Conservation (phyloP, 2,329 filamentous ascomycete species). For the Xylariales sp. region DNA sequence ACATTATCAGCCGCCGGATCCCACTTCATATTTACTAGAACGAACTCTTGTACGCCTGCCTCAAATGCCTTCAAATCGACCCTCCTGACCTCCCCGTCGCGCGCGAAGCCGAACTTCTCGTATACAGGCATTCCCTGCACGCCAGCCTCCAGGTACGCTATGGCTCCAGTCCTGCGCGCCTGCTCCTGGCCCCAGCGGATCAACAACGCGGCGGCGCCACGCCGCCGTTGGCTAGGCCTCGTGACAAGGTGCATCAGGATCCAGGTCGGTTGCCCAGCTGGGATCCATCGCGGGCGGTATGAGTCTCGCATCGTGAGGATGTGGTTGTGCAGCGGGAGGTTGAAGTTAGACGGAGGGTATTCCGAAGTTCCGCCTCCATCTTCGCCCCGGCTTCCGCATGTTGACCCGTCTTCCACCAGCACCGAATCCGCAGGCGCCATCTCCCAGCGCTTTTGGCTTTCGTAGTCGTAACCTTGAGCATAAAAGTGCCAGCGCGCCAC, state of each 20-base stretch:
- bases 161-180: background rate
- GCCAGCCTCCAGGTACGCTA: constrained; percentile 8
- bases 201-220: constrained; percentile 9
- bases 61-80: background rate
- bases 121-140: constrained; percentile 6
- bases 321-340: constrained; percentile 12
- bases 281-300: constrained; percentile 10
- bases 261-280: constrained; percentile 10
- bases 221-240: constrained; percentile 6
- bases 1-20: background rate
- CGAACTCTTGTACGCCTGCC: background rate
- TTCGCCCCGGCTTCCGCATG: background rate
- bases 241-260: constrained; percentile 17
- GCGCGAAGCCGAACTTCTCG: constrained; percentile 10
- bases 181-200: constrained; percentile 6
- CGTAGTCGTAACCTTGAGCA: constrained; percentile 11
- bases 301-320: constrained; percentile 12
- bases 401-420: background rate
- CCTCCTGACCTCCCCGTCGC: constrained; percentile 8
- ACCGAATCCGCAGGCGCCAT: constrained; percentile 3
- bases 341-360: constrained; percentile 10
- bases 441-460: constrained; percentile 10
- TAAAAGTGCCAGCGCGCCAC: constrained; percentile 16
- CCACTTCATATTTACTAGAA: constrained; percentile 2
- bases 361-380: background rate